Base-by-base conservation (phyloP, 257 asterid species). In the Anisodus tanguticus region DNA sequence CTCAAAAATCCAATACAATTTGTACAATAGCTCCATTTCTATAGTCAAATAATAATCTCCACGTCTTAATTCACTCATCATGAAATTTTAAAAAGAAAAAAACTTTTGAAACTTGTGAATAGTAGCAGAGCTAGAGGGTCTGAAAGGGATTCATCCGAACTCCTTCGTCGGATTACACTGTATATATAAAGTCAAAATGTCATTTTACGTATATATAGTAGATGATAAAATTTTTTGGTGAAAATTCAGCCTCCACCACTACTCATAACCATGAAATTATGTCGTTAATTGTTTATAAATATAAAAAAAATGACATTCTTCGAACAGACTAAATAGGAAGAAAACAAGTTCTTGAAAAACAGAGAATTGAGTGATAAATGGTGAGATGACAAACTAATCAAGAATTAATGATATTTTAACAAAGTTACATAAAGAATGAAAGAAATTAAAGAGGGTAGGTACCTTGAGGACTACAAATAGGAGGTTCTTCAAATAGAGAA, bases 401-500 rank as follows among this genome's bases (percentile, higher is more conserved):
- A 76, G 39, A 64, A 68, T 55, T 41, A 6, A 31, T 31, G 35
- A 8, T 17, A 12, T 31, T 10, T 49, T 10, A 16, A 3, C 2
- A 66, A 31, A n/a, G 9, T 2, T 49, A 13, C 2, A 57, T 12
- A 71, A 66, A 82, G n/a, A 43, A 45, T 60, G 0, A 15, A 67
- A 2, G 39, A 26, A 41, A 59, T n/a, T 51, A 10, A 60, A 9
- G 54, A 9, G 5, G 68, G 35, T 31, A 31, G 7, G 16, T 85
- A 93, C 98, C 92, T 81, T 85, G 92, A 84, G 99, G 97, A 31
- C 85, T 82, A 76, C 99, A 95, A 76, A 87, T 39, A 47, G 95
- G 98, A 60, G 99, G 99, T 2, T 95, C 99, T 85, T 95, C 98
- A 79, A 95, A 95, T 19, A 88, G 90, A 17, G 98, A 93, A 63